phyloP scores from a whole-genome alignment of 164 flowering plant genomes.

The Nymphaea colorata region DNA sequence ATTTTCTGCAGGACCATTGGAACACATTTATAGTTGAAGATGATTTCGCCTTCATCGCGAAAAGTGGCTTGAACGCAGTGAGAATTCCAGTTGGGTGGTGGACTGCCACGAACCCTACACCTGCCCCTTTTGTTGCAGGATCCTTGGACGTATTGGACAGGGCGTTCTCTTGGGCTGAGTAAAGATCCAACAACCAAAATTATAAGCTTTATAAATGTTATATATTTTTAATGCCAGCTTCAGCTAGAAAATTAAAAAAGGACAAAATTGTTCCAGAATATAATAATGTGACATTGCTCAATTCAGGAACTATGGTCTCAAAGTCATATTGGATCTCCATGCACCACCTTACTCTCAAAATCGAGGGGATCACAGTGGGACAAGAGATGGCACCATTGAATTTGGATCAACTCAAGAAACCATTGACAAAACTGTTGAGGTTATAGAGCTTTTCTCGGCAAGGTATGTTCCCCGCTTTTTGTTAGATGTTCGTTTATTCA shows the following conservation, averaged over 20 bases:
- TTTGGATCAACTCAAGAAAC: constrained; percentile 36
- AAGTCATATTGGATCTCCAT: constrained; percentile 51
- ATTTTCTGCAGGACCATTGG: constrained; percentile 33
- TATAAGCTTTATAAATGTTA: neutral
- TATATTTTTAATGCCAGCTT: too few relatives aligned
- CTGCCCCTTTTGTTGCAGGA: constrained; percentile 45
- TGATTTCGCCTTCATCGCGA: constrained; percentile 39
- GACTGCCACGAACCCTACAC: constrained; percentile 44
- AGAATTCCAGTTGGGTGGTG: constrained; percentile 63
- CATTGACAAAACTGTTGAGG: constrained; percentile 46
- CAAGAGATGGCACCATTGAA: constrained; percentile 49
- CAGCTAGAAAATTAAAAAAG: neutral
- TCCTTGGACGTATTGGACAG: constrained; percentile 37
- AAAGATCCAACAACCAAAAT: constrained; percentile 2
- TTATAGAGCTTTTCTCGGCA: constrained; percentile 14
- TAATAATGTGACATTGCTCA: neutral
- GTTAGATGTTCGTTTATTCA: too few relatives aligned
- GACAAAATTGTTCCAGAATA: neutral
- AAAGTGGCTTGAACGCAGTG: constrained; percentile 36
- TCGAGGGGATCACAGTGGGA: constrained; percentile 43
- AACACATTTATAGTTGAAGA: constrained; percentile 30
- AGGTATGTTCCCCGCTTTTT: too few relatives aligned
- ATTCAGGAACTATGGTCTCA: constrained; percentile 23
- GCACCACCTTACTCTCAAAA: constrained; percentile 69
- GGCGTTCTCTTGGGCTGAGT: constrained; percentile 51